Base-by-base conservation (phyloP, 805 yeast genomes). In the Starmerella geochares region DNA sequence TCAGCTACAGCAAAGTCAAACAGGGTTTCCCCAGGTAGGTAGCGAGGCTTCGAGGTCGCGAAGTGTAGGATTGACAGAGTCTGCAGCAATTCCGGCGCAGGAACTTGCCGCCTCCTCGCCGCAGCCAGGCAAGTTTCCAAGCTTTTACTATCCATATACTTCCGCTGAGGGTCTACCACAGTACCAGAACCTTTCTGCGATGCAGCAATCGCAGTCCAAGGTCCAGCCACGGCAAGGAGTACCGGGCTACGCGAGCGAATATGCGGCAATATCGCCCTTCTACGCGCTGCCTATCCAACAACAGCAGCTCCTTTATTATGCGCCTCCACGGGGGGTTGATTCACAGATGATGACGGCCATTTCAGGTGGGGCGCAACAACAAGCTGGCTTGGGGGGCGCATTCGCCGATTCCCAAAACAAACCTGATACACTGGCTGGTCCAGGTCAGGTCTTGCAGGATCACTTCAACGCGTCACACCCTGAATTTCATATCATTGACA, bases 401-500 rank as follows among this genome's bases (percentile, higher is more conserved):
- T 21, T 4, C 9, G 7, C 20, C 9, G 39, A 36, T 16, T n/a
- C 39, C 3, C 7, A 24, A 25, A 36, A 36, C 25, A 24, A 20
- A 10, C 39, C 24, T 21, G 39, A 21, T 19, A 4, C 17, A 3
- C 39, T 21, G 25, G 24, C 25, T 20, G 39, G 39, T n/a, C 25
- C 39, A 23, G 42, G 42, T 14, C 42, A 38, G 29, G 29, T 4
- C 19, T 2, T 3, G 13, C 42, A 14, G 28, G 25, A 36, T 24
- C 25, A 21, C 20, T 38, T 38, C 42, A 38, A 38, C 42, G 5
- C 28, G 20, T 21, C 43, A n/a, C 55, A 49, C 24, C 55, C 55
- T 1, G 55, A 52, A 20, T 52, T 52, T 47, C 55, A 52, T 25
- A 44, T 52, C 36, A 52, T 52, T 14, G 56, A 51, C 49, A 51